Percentiles rank a stretch among this genome's conserved stretches.
These are phyloP conservation scores for Spiraea crenata DNA, from an alignment of 331 rosid species.

Conservation along the genomic window DNA sequence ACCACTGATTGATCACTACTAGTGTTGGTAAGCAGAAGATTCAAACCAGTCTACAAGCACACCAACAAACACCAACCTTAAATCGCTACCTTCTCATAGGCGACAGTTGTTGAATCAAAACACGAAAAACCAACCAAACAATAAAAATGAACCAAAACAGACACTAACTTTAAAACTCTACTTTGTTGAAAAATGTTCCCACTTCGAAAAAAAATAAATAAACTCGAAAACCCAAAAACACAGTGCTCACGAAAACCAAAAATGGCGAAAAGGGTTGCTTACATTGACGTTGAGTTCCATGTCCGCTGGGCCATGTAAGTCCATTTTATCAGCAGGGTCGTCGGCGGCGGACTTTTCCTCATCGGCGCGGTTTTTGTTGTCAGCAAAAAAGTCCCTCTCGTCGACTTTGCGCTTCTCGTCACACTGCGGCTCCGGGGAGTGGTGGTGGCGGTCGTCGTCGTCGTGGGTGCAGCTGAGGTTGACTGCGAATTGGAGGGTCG, in stretches of 20 bases:
- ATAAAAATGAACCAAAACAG: neutral
- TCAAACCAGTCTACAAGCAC: constrained; percentile 56
- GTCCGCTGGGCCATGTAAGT: constrained; percentile 16
- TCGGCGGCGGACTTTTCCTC: constrained; percentile 24
- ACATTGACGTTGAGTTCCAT: constrained; percentile 53
- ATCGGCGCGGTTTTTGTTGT: constrained; percentile 8
- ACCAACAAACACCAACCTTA: neutral
- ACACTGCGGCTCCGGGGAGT: constrained; percentile 23
- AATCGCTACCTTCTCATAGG: neutral
- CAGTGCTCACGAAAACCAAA: neutral
- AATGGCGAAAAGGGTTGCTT: constrained; percentile 7
- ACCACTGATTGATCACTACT: constrained; percentile 57
- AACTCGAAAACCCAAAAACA: too few species aligned
- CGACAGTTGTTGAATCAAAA: neutral
- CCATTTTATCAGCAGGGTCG: constrained; percentile 12
- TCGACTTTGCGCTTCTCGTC: constrained; percentile 26
- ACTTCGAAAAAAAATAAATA: too few species aligned
- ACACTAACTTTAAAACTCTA: neutral
- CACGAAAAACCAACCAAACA: neutral
- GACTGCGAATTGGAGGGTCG: constrained; percentile 49
- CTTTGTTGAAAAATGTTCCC: too few species aligned
- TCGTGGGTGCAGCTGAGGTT: constrained; percentile 42
- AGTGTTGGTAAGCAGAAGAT: constrained; percentile 60
- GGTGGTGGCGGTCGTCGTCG: neutral
- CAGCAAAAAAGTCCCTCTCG: constrained; percentile 69